These are phyloP conservation scores for Trichoderma citrinoviride DNA, from an alignment of 2,329 filamentous ascomycete species.

Conservation along the genomic window DNA sequence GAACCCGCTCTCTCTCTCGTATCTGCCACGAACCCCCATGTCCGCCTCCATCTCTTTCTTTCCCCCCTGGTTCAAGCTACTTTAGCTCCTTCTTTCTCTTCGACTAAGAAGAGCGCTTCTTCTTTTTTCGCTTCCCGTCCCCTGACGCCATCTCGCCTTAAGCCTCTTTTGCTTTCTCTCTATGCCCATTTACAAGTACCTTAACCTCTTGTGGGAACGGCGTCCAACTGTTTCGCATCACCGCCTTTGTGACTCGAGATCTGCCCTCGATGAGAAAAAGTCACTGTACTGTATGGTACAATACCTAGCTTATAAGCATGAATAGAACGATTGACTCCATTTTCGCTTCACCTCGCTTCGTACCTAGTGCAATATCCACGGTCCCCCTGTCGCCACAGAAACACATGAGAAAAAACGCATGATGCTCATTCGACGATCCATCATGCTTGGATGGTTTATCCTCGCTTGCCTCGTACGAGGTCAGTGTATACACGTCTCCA, in stretches of 20 bases:
- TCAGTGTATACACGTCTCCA: neutral
- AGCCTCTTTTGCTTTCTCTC: neutral
- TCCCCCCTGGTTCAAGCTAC: neutral
- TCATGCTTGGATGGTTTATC: neutral
- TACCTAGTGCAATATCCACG: neutral
- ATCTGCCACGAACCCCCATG: slow-evolving; percentile 7
- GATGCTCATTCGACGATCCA: slow-evolving; percentile 14
- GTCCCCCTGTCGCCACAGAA: neutral
- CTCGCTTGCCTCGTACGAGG: slow-evolving; percentile 6
- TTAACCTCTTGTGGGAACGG: too few species aligned
- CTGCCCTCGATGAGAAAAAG: too few species aligned
- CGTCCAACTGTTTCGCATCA: neutral
- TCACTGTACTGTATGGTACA: too few species aligned
- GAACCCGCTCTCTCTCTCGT: neutral
- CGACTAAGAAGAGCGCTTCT: neutral
- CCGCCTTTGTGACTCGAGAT: slow-evolving; percentile 1
- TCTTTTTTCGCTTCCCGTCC: neutral
- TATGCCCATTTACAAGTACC: too few species aligned
- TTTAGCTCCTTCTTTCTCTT: neutral
- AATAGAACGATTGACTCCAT: neutral
- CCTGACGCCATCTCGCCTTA: slow-evolving; percentile 16
- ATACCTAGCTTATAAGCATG: too few species aligned
- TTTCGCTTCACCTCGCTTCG: slow-evolving; percentile 6
- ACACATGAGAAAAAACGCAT: slow-evolving; percentile 1
- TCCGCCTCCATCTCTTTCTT: neutral